Conservation (phyloP, 108 stramenopile species). For the Craspedostauros australis region DNA sequence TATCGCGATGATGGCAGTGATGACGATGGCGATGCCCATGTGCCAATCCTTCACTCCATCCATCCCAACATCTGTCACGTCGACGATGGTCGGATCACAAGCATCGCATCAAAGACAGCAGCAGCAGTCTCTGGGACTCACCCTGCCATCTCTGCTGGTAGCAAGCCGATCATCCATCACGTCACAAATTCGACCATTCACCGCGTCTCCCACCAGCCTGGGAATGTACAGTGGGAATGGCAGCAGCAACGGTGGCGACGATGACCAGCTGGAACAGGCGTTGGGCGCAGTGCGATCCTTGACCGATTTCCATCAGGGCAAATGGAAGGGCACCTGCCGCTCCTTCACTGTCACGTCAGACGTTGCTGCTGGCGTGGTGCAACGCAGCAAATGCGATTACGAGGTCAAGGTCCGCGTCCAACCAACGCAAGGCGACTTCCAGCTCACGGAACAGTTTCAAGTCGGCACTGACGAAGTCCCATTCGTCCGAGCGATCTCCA, state of each 20-base stretch:
- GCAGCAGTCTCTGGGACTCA: too few relatives aligned
- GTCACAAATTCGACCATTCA: too few relatives aligned
- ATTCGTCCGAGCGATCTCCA: slow-evolving; percentile 29
- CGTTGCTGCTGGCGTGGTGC: slow-evolving; percentile 61
- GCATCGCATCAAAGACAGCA: too few relatives aligned
- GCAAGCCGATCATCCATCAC: too few relatives aligned
- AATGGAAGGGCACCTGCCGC: slow-evolving; percentile 48
- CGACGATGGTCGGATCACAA: too few relatives aligned
- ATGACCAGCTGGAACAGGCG: slow-evolving; percentile 19
- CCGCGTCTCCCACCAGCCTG: too few relatives aligned
- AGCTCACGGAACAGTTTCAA: slow-evolving; percentile 36
- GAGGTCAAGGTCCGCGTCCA: slow-evolving; percentile 34
- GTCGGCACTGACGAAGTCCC: slow-evolving; percentile 1
- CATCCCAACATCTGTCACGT: too few relatives aligned
- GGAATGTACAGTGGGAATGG: slow-evolving; percentile 28
- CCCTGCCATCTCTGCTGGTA: too few relatives aligned
- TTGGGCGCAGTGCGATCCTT: slow-evolving; percentile 31
- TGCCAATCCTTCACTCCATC: too few relatives aligned
- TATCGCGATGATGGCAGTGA: too few relatives aligned
- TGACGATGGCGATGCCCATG: too few relatives aligned
- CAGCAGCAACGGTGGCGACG: too few relatives aligned
- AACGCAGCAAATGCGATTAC: slow-evolving; percentile 44
- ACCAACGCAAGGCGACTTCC: slow-evolving; percentile 20
- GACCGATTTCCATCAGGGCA: slow-evolving; percentile 38
- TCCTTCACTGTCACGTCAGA: slow-evolving; percentile 62